Evolutionary conservation across 805 yeast genomes (phyloP), one percentile per base, ranked within the genome.

Genomic region (Brettanomyces bruxellensis): DNA sequence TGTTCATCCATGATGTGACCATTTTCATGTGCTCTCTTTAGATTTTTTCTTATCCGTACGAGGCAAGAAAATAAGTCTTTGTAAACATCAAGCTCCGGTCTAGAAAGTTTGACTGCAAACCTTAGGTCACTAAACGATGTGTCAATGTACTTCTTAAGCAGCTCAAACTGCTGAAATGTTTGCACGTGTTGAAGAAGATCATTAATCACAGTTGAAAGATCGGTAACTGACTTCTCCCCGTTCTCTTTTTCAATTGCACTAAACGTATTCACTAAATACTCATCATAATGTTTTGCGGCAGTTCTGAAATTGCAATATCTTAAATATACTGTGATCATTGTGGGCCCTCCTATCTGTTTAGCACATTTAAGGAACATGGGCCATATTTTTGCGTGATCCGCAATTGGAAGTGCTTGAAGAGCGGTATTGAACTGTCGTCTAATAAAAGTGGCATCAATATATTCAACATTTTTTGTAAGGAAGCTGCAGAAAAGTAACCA

Each of bases 371-470:
- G 63, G 47, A 78, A 84, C 49, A 72, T 56, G 1, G 70, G 64
- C 76, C 93, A 76, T 32, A 83, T 71, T 28, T 66, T 51, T 4
- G 71, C 71, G 59, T 81, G 88, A 47, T 77, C 80, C 0, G 75
- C 58, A 5, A 71, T 45, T 0, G 84, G 78, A 11, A 83, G 54
- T 4, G 64, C 51, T 45, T 67, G 65, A 7, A 85, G 60, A 0
- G 83, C 73, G 28, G 59, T 54, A 54, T 82, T 75, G 55, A 81
- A 79, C 3, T 63, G 61, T 4, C 57, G 56, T 38, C 82, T 61
- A 12, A 72, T 68, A 35, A 56, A 48, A 0, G 73, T 61, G 0
- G 75, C 57, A 45, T 70, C 61, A 2, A 53, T 57, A 24, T 57
- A 44, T 35, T 43, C 40, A 6, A 46, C 4, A 37, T 66, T 68